A percentile compares a stretch with the other conserved stretches of the same genome.
Conservation (phyloP, 2,329 filamentous ascomycete genomes). For the Davidsoniella neocaledoniae region DNA sequence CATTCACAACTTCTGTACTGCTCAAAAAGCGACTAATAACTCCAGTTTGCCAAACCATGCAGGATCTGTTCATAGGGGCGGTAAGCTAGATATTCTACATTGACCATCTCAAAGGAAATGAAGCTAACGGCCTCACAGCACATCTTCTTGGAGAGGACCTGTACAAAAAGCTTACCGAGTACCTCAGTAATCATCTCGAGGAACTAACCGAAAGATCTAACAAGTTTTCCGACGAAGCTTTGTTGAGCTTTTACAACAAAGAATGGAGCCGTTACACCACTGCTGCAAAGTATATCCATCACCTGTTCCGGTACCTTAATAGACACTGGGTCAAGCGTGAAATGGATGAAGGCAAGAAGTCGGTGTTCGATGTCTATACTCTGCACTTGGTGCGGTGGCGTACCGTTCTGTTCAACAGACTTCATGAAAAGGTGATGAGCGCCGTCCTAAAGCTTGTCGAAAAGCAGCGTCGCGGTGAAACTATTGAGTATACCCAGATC, state of each 20-base stretch:
- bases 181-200: conserved; percentile 64
- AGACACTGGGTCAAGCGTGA: conserved; percentile 98
- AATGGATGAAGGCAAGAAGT: conserved; percentile 97
- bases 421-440: conserved; percentile 81
- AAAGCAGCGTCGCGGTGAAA: conserved; percentile 93
- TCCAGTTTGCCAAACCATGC: conserved; percentile 34
- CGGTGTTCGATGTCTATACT: conserved; percentile 95
- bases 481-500: conserved; percentile 91
- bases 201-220: conserved; percentile 55
- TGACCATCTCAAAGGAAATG: not conserved
- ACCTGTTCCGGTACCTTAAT: conserved; percentile 90
- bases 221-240: conserved; percentile 71
- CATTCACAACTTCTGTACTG: conserved; percentile 98
- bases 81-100: conserved; percentile 24
- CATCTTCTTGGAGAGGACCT: conserved; percentile 92
- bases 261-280: conserved; percentile 95
- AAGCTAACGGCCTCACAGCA: conserved; percentile 31
- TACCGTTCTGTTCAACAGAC: conserved; percentile 69
- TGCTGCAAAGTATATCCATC: conserved; percentile 93
- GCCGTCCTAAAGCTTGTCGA: conserved; percentile 90
- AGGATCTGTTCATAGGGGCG: conserved; percentile 37
- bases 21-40: conserved; percentile 54
- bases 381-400: conserved; percentile 93
- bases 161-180: conserved; percentile 78
- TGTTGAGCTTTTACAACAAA: conserved; percentile 83